Evolutionary conservation across 441 rosid genomes (phyloP), one percentile per base, ranked within the genome.

Genomic region (Sinapis alba): DNA sequence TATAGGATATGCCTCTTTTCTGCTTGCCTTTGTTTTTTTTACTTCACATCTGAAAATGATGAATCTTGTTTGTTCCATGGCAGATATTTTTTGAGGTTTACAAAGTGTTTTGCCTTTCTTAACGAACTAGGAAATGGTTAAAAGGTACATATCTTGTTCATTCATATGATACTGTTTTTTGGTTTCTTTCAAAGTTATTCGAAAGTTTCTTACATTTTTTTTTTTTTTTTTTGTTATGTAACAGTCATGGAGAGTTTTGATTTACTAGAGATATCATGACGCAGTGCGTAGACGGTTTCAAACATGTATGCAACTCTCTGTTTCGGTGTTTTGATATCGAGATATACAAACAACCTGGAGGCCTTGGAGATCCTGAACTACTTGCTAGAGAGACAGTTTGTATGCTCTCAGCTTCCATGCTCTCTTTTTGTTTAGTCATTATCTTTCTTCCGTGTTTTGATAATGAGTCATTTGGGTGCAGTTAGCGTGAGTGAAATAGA

Each of bases 401-500:
- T 95, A 94, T 80, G 98, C 70, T 72, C 54, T 62, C 75, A 8
- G 38, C 74, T 69, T 75, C 45, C 56, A 13, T 53, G 15, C 59
- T 2, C 45, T 62, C 5, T 54, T 62, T 57, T 53, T 24, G 16
- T 50, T 68, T 34, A 11, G 1, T 69, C 60, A 7, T 62, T 0
- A 6, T 58, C 12, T 71, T 57, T 15, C 18, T 10, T 65, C 30
- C 27, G 15, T 11, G 38, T 45, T 75, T 56, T 71, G 26, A 71
- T 61, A 6, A 24, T 71, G 58, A 64, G 16, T 62, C 45, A 65
- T 74, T 57, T 21, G 41, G 75, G 2, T 87, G 93, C 94, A 96
- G 99, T 96, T 76, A 91, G 94, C 71, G 99, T 96, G 69, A 96
- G 98, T 80, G 98, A 96, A 85, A 91, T 96, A 64, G 98, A 96